These are phyloP conservation scores for Phytophthora cajani DNA, from an alignment of 352 stramenopile genomes.

Conservation along the genomic window DNA sequence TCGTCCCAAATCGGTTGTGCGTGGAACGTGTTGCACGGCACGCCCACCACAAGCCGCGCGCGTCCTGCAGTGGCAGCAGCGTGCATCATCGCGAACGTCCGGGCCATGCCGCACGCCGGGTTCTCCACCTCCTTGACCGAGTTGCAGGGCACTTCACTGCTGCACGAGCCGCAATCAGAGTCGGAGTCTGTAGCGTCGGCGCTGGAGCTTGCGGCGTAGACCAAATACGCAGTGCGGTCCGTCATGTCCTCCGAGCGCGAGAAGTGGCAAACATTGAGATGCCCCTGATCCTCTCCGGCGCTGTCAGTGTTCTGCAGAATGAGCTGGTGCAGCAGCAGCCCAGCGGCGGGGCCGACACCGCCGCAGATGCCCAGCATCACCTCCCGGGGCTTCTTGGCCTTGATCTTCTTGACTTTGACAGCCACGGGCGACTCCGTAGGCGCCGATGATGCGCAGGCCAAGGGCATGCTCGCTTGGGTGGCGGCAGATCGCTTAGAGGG, in stretches of 20 bases:
- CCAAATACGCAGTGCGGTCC: conserved; percentile 69
- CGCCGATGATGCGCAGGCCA: neutral
- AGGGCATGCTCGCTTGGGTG: neutral
- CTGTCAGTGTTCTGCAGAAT: conserved; percentile 77
- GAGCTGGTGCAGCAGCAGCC: conserved; percentile 75
- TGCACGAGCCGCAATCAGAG: conserved; percentile 9
- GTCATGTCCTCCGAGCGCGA: conserved; percentile 82
- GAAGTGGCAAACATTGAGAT: conserved; percentile 75
- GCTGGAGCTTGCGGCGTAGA: conserved; percentile 26
- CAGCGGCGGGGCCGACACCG: conserved; percentile 71
- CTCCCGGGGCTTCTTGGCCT: conserved; percentile 36
- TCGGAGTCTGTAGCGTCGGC: conserved; percentile 28
- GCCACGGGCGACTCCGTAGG: conserved; percentile 11
- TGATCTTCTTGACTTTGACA: conserved; percentile 17
- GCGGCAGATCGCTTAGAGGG: neutral
- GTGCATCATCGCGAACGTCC: conserved; percentile 78
- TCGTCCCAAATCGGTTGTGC: conserved; percentile 74
- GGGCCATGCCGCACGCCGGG: conserved; percentile 73
- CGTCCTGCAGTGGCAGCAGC: conserved; percentile 41
- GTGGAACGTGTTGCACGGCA: conserved; percentile 85
- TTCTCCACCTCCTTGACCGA: conserved; percentile 54
- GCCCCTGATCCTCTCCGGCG: conserved; percentile 65
- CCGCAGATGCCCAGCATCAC: conserved; percentile 78
- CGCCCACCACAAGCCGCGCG: conserved; percentile 59
- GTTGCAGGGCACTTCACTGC: conserved; percentile 1